A percentile compares a stretch with the other conserved stretches of the same genome.
Evolutionary conservation across 331 rosid species (phyloP).

Genomic region (Malus hybrid): DNA sequence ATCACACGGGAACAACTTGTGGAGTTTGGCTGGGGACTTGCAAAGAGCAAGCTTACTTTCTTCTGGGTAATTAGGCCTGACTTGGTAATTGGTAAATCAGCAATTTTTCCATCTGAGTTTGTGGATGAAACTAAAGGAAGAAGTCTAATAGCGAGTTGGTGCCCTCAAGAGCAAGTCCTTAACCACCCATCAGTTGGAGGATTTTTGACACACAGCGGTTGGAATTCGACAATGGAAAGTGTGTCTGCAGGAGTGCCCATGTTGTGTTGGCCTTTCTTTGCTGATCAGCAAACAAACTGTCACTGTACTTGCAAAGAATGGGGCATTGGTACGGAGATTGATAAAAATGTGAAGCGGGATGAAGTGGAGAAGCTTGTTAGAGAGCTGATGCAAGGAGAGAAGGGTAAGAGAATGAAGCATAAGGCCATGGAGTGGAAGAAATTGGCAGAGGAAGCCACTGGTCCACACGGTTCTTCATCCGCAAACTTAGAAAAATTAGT

Average conservation of each 20-base stretch:
- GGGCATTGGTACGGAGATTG: background rate
- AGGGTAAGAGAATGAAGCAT: background rate
- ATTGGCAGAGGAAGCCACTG: background rate
- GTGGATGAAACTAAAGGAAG: too few species aligned
- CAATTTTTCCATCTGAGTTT: too few species aligned
- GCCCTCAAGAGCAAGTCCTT: too few species aligned
- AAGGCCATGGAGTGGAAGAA: background rate
- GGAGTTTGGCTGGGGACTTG: background rate
- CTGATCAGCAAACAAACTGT: background rate
- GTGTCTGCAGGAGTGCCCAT: too few species aligned
- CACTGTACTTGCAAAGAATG: background rate
- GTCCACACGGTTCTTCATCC: background rate
- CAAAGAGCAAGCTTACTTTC: background rate
- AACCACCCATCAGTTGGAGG: too few species aligned
- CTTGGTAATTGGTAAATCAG: too few species aligned
- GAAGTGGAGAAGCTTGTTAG: conserved; percentile 1
- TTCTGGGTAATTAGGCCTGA: background rate
- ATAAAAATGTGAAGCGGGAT: background rate
- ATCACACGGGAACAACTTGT: too few species aligned
- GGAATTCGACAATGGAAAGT: too few species aligned
- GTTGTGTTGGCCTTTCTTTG: too few species aligned
- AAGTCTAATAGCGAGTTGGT: too few species aligned
- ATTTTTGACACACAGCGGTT: too few species aligned
- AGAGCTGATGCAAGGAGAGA: background rate
- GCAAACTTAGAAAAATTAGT: background rate